Evolutionary conservation across 495 filamentous ascomycete genomes (phyloP).

Genomic region (Tuber brumale): DNA sequence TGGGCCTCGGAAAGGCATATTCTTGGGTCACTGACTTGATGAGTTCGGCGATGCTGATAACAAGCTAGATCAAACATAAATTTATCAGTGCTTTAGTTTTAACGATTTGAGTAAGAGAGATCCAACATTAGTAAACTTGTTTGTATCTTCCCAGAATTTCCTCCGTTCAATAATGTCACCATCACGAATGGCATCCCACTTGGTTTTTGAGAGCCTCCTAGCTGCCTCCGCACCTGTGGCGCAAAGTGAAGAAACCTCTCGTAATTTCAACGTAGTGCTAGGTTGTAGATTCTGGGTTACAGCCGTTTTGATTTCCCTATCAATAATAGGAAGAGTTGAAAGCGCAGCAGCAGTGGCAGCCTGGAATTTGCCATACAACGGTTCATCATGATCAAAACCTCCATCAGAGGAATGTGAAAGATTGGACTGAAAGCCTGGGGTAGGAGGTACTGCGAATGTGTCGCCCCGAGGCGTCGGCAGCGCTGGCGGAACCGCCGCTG

Average conservation of each 20-base stretch:
- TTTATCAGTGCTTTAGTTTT: conserved; percentile 11
- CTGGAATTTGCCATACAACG: conserved; percentile 37
- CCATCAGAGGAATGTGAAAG: conserved; percentile 29
- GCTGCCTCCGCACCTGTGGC: conserved; percentile 36
- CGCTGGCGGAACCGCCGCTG: conserved; percentile 16
- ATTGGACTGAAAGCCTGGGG: conserved; percentile 20
- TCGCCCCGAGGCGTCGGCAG: conserved; percentile 27
- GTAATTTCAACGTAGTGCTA: conserved; percentile 32
- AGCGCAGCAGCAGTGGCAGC: conserved; percentile 37
- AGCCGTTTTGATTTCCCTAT: conserved; percentile 36
- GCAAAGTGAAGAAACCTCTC: conserved; percentile 37
- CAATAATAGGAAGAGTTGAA: conserved; percentile 35
- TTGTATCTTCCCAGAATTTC: conserved; percentile 42
- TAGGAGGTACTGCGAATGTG: conserved; percentile 28
- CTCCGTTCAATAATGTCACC: conserved; percentile 37
- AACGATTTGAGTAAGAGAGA: neutral
- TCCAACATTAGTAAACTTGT: conserved; percentile 38
- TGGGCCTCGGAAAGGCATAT: conserved; percentile 38
- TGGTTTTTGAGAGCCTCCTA: conserved; percentile 34
- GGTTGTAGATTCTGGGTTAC: conserved; percentile 34
- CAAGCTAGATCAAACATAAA: conserved; percentile 17
- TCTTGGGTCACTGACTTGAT: conserved; percentile 40
- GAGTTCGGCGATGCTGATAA: conserved; percentile 40
- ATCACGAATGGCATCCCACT: conserved; percentile 39
- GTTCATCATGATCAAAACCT: conserved; percentile 37